Evolutionary conservation across 345 rosid genomes (phyloP).

Genomic region (Pseudoturritis turrita): DNA sequence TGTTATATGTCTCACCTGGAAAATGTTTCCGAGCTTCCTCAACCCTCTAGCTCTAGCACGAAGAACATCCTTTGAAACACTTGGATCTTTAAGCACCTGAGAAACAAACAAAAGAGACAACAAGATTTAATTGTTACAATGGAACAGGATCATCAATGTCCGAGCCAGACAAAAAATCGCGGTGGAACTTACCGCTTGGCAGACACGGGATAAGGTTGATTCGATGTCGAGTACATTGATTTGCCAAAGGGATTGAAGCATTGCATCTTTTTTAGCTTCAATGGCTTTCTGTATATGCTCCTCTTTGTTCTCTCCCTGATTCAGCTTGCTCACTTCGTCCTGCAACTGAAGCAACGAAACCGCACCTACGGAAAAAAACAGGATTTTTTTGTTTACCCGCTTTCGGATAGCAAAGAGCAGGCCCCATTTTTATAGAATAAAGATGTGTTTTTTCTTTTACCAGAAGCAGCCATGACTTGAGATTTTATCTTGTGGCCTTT

Average conservation of each 20-base stretch:
- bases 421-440: too few species aligned
- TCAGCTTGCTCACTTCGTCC: slow-evolving; percentile 72
- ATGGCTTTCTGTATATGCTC: slow-evolving; percentile 60
- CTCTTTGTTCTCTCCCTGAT: slow-evolving; percentile 62
- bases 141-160: neutral
- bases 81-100: slow-evolving; percentile 90
- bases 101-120: neutral
- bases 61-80: slow-evolving; percentile 60
- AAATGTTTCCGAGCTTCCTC: slow-evolving; percentile 82
- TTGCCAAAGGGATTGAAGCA: slow-evolving; percentile 95
- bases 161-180: neutral
- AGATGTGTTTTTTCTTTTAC: slow-evolving; percentile 31
- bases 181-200: slow-evolving; percentile 58
- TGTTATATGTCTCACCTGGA: slow-evolving; percentile 51
- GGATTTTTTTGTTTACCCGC: neutral
- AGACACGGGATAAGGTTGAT: slow-evolving; percentile 74
- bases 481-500: slow-evolving; percentile 90
- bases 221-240: slow-evolving; percentile 93
- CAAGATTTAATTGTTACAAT: neutral
- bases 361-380: slow-evolving; percentile 51
- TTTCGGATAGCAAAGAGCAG: neutral
- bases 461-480: slow-evolving; percentile 96
- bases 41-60: slow-evolving; percentile 58
- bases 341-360: slow-evolving; percentile 72
- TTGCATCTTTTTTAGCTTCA: slow-evolving; percentile 69